Conservation (phyloP, 2,329 filamentous ascomycete species). For the Neofusicoccum ribis region DNA sequence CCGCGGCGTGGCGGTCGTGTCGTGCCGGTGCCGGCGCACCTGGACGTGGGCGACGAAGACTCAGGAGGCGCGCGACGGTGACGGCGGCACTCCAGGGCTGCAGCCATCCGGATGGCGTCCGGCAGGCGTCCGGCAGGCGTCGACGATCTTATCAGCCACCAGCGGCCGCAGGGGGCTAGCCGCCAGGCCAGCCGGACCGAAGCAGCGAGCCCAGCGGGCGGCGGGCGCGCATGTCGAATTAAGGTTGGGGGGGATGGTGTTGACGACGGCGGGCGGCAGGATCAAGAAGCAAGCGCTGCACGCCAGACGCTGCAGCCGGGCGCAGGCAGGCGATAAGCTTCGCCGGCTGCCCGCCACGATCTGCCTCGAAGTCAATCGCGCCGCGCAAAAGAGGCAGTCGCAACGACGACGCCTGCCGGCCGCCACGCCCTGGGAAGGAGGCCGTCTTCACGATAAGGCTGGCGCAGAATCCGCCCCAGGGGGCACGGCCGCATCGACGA, state of each 20-base stretch:
- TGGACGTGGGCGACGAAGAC: background rate
- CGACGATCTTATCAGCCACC: conserved; percentile 4
- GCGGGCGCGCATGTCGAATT: background rate
- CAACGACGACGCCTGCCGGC: background rate
- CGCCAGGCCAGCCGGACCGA: conserved; percentile 10
- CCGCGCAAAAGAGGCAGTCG: background rate
- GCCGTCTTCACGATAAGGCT: background rate
- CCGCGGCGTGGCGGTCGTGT: background rate
- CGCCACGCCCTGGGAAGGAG: background rate
- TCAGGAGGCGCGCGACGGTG: background rate
- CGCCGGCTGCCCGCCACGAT: background rate
- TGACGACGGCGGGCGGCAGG: background rate
- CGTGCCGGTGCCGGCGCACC: background rate
- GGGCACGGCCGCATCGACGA: background rate
- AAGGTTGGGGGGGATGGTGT: background rate
- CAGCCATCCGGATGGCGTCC: background rate
- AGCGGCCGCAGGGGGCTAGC: background rate
- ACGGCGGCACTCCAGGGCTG: background rate
- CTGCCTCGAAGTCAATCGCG: background rate
- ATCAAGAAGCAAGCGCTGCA: background rate
- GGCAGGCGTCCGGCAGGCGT: background rate
- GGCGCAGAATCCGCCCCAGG: background rate
- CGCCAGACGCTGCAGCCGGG: no score
- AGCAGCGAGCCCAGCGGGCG: background rate
- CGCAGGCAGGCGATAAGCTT: background rate